Evolutionary conservation across 441 rosid genomes (phyloP), one percentile per base, ranked within the genome.

Genomic region (Kokia cookei): DNA sequence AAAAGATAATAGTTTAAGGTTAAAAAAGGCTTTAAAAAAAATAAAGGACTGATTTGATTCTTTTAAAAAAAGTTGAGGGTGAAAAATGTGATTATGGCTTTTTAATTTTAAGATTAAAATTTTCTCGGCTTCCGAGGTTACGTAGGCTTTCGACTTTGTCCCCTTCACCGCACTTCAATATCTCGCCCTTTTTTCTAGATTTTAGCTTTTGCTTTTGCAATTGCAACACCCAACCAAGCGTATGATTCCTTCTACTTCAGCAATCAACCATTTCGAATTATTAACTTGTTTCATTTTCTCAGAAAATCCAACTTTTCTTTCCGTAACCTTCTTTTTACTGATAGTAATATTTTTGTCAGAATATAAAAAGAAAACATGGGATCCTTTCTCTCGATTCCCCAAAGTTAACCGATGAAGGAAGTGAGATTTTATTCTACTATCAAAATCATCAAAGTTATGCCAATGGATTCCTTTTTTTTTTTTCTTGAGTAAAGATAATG

Each of bases 111-210:
- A 73, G 14, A 35, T 10, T 8, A 54, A 5, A 9, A 70, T 65
- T 83, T 64, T 58, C 66, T 57, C 79, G 37, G 22, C 32, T 77
- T 61, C 73, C 79, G 26, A 77, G 66, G 78, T 27, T 73, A 37
- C 35, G 42, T 42, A 11, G 48, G 14, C 37, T 35, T 42, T 50
- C 15, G 19, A 68, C n/a, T 53, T 42, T 14, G 2, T 1, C 22
- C 24, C 19, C 15, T 40, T 74, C 68, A 5, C 60, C 11, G 55
- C 50, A 71, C 76, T 82, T 71, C 7, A 12, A 47, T 54, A 59
- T 26, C 45, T 14, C 40, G 3, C 62, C 57, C 22, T 24, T 19
- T 13, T 19, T 53, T 58, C 26, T 40, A 43, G 66, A 64, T 57
- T 59, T 53, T 53, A 17, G n/a, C 47, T 58, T 76, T 76, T 64